Percentiles rank a stretch among this genome's conserved stretches.
These are phyloP conservation scores for Eucalyptus globulus DNA, from an alignment of 345 rosid species.

Conservation along the genomic window DNA sequence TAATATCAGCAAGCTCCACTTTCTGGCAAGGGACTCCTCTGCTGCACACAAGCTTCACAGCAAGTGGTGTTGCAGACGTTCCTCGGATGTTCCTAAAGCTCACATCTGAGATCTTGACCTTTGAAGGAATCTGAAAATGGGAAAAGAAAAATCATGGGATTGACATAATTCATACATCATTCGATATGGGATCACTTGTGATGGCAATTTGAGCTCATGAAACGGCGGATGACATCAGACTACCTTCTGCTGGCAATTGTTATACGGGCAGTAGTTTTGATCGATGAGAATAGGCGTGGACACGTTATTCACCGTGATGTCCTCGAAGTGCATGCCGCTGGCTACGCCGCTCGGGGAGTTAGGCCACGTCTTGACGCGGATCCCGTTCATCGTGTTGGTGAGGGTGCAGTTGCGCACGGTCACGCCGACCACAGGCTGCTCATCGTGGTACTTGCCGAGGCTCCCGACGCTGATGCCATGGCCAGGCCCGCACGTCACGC, in stretches of 20 bases:
- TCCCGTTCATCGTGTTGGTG: slow-evolving; percentile 28
- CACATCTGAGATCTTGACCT: slow-evolving; percentile 23
- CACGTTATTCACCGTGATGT: slow-evolving; percentile 38
- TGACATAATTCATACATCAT: neutral
- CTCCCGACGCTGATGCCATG: slow-evolving; percentile 54
- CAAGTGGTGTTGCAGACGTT: slow-evolving; percentile 20
- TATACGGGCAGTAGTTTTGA: slow-evolving; percentile 32
- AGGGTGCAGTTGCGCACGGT: slow-evolving; percentile 19
- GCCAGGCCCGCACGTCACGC: slow-evolving; percentile 43
- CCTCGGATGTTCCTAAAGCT: slow-evolving; percentile 35
- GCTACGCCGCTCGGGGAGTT: slow-evolving; percentile 12
- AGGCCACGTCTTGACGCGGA: slow-evolving; percentile 56
- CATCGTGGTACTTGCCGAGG: slow-evolving; percentile 33
- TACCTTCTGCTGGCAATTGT: slow-evolving; percentile 26
- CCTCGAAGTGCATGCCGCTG: slow-evolving; percentile 26
- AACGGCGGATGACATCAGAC: neutral
- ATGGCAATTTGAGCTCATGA: neutral
- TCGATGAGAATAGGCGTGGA: slow-evolving; percentile 36
- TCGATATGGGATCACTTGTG: neutral
- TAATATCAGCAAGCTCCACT: slow-evolving; percentile 22
- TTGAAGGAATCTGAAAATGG: slow-evolving; percentile 10
- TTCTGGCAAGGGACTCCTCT: slow-evolving; percentile 20
- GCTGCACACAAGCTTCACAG: slow-evolving; percentile 34
- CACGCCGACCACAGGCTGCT: slow-evolving; percentile 33
- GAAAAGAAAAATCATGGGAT: neutral